Conservation (phyloP, 2,329 filamentous ascomycete genomes). For the Neofusicoccum ribis region DNA sequence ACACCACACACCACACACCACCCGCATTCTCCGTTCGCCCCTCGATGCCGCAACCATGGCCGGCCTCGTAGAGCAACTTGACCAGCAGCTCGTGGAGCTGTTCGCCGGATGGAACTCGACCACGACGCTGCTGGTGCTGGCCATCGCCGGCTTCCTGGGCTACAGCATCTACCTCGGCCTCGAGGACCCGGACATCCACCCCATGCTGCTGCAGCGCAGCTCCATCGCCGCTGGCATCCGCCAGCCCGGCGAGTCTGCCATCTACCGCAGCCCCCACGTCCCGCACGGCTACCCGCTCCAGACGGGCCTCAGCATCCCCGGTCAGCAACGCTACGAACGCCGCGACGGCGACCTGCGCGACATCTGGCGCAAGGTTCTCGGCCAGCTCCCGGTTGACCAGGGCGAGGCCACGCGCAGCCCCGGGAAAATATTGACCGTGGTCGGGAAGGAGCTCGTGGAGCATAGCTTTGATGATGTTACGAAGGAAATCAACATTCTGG, state of each 20-base stretch:
- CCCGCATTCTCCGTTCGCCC: not conserved
- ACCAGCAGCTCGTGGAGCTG: constrained; percentile 67
- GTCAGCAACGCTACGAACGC: constrained; percentile 65
- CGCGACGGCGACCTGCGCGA: constrained; percentile 88
- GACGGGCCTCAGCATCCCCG: constrained; percentile 17
- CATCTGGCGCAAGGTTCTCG: constrained; percentile 75
- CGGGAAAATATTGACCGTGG: constrained; percentile 76
- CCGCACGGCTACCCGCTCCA: constrained; percentile 67
- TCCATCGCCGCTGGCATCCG: constrained; percentile 75
- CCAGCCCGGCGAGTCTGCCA: constrained; percentile 78
- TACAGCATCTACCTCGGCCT: constrained; percentile 68
- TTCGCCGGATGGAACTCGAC: constrained; percentile 80
- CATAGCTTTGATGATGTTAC: constrained; percentile 71
- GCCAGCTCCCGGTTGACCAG: constrained; percentile 64
- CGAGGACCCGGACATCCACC: constrained; percentile 84
- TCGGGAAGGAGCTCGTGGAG: constrained; percentile 74
- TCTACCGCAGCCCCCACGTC: constrained; percentile 80
- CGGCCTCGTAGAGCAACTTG: constrained; percentile 63
- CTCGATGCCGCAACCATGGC: constrained; percentile 35
- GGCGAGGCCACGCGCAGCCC: constrained; percentile 60
- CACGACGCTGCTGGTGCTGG: constrained; percentile 69
- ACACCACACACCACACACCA: not conserved
- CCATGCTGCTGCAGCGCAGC: constrained; percentile 85
- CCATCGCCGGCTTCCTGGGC: constrained; percentile 66
- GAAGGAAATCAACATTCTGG: constrained; percentile 84